Evolutionary conservation across 1,139 yeast species (phyloP).

Genomic region (Diutina siamensis): DNA sequence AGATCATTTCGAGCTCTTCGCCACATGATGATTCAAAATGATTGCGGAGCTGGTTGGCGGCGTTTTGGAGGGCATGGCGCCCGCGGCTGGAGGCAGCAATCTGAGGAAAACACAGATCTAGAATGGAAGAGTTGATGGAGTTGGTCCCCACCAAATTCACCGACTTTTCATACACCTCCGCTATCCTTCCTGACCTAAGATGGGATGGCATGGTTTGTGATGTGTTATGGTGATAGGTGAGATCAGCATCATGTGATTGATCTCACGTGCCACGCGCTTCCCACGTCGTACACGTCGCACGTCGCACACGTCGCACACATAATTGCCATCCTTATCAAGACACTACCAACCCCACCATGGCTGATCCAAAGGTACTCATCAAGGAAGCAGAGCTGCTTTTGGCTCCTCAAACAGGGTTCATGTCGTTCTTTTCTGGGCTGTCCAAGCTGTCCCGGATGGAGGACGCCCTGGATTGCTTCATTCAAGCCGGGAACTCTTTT

Average conservation of each 20-base stretch:
- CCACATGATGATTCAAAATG: constrained; percentile 51
- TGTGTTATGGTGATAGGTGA: too few relatives aligned
- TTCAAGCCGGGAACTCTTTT: constrained; percentile 85
- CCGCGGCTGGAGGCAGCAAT: constrained; percentile 43
- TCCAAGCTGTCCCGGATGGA: constrained; percentile 60
- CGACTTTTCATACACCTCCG: constrained; percentile 52
- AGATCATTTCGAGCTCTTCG: constrained; percentile 56
- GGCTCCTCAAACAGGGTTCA: constrained; percentile 62
- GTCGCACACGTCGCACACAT: background rate
- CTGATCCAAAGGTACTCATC: constrained; percentile 28
- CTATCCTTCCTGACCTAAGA: constrained; percentile 42
- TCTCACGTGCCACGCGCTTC: background rate
- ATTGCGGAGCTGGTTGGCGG: constrained; percentile 47
- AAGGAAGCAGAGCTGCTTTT: constrained; percentile 34
- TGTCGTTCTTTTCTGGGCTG: constrained; percentile 62
- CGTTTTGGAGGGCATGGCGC: constrained; percentile 36
- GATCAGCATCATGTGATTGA: background rate
- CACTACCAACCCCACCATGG: constrained; percentile 6
- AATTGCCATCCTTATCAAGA: background rate
- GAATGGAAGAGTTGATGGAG: constrained; percentile 46
- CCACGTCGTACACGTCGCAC: constrained; percentile 14
- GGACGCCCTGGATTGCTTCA: constrained; percentile 84
- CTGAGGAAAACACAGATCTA: constrained; percentile 57
- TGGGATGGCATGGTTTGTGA: constrained; percentile 8
- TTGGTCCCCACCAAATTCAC: constrained; percentile 52